Conservation (phyloP, 2,329 filamentous ascomycete genomes). For the Lachnellula hyalina region DNA sequence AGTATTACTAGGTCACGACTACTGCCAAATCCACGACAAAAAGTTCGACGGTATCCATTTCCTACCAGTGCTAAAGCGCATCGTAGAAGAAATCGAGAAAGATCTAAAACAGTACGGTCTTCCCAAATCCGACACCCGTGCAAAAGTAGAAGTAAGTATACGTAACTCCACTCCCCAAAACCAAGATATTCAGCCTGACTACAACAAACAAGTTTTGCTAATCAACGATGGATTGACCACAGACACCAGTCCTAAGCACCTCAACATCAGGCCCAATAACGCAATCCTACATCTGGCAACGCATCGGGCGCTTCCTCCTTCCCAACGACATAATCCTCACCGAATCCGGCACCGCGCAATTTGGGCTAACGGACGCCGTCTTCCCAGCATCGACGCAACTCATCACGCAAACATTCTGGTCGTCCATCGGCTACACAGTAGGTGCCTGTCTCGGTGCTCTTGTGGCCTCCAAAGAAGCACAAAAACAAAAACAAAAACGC, state of each 20-base stretch:
- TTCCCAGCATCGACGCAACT: conserved; percentile 44
- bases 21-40: conserved; percentile 21
- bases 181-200: too few species aligned
- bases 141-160: conserved; percentile 12
- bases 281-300: conserved; percentile 44
- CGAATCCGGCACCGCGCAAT: conserved; percentile 53
- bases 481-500: too few species aligned
- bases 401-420: conserved; percentile 50
- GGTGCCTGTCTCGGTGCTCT: conserved; percentile 51
- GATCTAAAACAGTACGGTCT: conserved; percentile 11
- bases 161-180: not conserved
- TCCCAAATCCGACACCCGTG: conserved; percentile 4
- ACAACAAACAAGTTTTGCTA: not conserved
- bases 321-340: conserved; percentile 51
- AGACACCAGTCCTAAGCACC: conserved; percentile 16
- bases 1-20: conserved; percentile 19
- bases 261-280: conserved; percentile 36
- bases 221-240: not conserved
- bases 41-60: conserved; percentile 44
- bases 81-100: conserved; percentile 40
- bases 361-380: conserved; percentile 46
- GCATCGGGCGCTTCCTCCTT: conserved; percentile 41
- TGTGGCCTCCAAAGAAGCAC: conserved; percentile 45
- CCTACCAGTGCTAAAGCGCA: conserved; percentile 67
- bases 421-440: conserved; percentile 57